Conservation (phyloP, 352 stramenopile genomes). For the Thraustochytrium sp. region DNA sequence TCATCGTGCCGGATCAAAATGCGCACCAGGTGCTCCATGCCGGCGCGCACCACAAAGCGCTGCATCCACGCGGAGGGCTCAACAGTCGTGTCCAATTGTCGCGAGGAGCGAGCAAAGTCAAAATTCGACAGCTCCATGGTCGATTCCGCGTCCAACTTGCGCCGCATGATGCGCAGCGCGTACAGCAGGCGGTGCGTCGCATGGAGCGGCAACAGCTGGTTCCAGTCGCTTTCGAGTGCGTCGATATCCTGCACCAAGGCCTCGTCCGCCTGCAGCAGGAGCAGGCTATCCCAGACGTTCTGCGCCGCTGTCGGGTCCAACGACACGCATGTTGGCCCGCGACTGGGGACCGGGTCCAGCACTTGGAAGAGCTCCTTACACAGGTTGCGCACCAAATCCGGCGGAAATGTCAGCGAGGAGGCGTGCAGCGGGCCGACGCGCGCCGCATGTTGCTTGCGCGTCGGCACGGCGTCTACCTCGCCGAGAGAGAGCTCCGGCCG, state of each 20-base stretch:
- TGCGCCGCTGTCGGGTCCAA: not conserved
- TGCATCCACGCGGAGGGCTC: not conserved
- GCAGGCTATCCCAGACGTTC: not conserved
- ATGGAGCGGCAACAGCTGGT: not conserved
- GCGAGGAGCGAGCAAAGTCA: not conserved
- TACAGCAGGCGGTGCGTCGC: slow-evolving; percentile 13
- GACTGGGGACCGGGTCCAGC: not conserved
- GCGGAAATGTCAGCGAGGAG: not conserved
- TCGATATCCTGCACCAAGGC: not conserved
- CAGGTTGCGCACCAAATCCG: not conserved
- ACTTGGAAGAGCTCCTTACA: slow-evolving; percentile 7
- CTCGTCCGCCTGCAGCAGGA: slow-evolving; percentile 12
- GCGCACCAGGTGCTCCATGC: not conserved
- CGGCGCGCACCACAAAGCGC: not conserved
- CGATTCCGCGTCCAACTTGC: not conserved
- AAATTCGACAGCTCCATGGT: not conserved
- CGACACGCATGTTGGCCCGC: not conserved
- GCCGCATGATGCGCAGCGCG: not conserved
- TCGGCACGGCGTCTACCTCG: too few species aligned
- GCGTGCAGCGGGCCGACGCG: not conserved
- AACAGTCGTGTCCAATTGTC: not conserved
- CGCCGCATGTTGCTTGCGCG: too few species aligned
- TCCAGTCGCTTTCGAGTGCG: not conserved
- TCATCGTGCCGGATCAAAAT: not conserved
- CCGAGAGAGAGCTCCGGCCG: not conserved